Evolutionary conservation across 2,329 filamentous ascomycete genomes (phyloP).

Genomic region (Cercospora beticola): DNA sequence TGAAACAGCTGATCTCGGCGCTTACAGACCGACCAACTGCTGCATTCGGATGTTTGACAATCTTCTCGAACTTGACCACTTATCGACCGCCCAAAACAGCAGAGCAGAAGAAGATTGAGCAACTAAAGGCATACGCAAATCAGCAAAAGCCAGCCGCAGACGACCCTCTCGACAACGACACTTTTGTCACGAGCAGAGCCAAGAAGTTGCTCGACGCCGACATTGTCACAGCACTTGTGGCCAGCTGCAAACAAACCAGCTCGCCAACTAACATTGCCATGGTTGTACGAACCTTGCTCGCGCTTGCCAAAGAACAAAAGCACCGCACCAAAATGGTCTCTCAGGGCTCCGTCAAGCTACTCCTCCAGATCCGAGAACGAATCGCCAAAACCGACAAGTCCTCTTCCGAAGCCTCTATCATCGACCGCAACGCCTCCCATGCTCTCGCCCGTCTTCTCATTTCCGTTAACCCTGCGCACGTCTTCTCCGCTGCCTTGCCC

Average conservation of each 20-base stretch:
- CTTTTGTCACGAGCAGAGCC: conserved; percentile 73
- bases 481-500: conserved; percentile 76
- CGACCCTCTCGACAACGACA: conserved; percentile 72
- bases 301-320: conserved; percentile 71
- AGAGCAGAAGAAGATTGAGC: conserved; percentile 86
- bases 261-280: conserved; percentile 70
- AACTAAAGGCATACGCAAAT: conserved; percentile 93
- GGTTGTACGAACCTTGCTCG: conserved; percentile 72
- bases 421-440: conserved; percentile 37
- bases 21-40: conserved; percentile 50
- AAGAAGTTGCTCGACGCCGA: conserved; percentile 75
- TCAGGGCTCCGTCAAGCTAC: conserved; percentile 85
- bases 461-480: conserved; percentile 60
- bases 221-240: conserved; percentile 72
- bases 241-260: conserved; percentile 40
- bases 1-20: conserved; percentile 67
- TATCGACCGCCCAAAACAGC: conserved; percentile 78
- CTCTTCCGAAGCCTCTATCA: conserved; percentile 29
- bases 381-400: conserved; percentile 54
- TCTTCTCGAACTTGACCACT: conserved; percentile 79
- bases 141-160: conserved; percentile 64
- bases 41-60: conserved; percentile 82
- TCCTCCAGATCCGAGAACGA: conserved; percentile 69
- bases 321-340: conserved; percentile 80
- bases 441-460: conserved; percentile 62